Evolutionary conservation across 1,284 basidiomycete species (phyloP).

Genomic region (Microbotryomycetes sp.): DNA sequence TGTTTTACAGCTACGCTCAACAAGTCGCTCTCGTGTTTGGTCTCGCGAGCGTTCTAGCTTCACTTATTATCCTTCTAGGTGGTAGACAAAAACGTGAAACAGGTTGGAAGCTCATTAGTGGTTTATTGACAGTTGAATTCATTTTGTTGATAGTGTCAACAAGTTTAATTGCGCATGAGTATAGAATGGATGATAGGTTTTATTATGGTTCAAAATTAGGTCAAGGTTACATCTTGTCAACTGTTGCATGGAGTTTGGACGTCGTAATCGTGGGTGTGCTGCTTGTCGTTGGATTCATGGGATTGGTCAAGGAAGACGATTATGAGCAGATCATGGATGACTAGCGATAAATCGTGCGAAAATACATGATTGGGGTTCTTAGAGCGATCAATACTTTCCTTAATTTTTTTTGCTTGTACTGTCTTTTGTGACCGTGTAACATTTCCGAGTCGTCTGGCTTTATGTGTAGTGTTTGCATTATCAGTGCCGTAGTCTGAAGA

Average conservation of each 20-base stretch:
- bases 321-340: conserved; percentile 8
- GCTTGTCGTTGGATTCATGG: neutral
- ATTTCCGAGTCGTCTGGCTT: too few relatives aligned
- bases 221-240: conserved; percentile 4
- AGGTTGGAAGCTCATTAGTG: neutral
- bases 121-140: neutral
- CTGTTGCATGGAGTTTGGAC: neutral
- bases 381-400: too few relatives aligned
- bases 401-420: too few relatives aligned
- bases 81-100: conserved; percentile 1
- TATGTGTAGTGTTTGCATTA: too few relatives aligned
- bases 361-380: too few relatives aligned
- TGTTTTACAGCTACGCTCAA: conserved; percentile 1
- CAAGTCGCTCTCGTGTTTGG: conserved; percentile 6
- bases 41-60: neutral
- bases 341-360: too few relatives aligned
- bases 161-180: conserved; percentile 3
- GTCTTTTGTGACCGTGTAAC: too few relatives aligned
- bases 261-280: neutral
- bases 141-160: neutral
- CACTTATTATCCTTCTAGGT: neutral
- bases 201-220: neutral
- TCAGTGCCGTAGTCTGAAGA: too few relatives aligned
- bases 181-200: neutral
- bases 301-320: neutral